Evolutionary conservation across 1,139 yeast species (phyloP), one percentile per base, ranked within the genome.

Genomic region (Yamadazyma taylorii): DNA sequence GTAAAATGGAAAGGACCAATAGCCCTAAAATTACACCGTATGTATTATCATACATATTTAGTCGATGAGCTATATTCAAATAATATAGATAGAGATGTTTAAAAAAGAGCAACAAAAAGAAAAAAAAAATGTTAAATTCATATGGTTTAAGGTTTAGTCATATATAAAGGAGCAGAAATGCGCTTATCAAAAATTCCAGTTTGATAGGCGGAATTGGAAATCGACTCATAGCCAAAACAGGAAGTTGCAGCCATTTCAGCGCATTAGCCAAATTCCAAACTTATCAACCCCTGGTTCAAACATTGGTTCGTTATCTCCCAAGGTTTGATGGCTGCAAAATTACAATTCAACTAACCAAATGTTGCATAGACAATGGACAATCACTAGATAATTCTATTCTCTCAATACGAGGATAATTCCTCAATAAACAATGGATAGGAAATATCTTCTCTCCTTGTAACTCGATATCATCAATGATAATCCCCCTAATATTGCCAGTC

Each of bases 391-490:
- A 53, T 34, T 61, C 63, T 5, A 66, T 48, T 25, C 60, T 52
- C 40, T 66, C 72, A 6, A 67, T 58, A 8, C 55, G 46, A 2
- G 72, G 71, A 36, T 60, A 62, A 42, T 61, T 66, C 29, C 62
- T 46, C 36, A 63, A 47, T 38, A 66, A 52, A 29, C 61, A 52
- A 33, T 55, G 58, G 36, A 66, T 52, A 1, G 70, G 61, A 33
- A 57, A 56, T 2, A 56, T 58, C 34, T 63, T 60, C 34, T 64
- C 71, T 0, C 71, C 73, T 2, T 50, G 43, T 22, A 66, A 49
- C 24, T 56, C 48, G 16, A 47, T 43, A 38, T 68, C 74, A 42
- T 68, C 71, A 31, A 68, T 59, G 36, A 60, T 63, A 5, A 54
- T 39, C 3, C 65, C 68, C 35, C 61, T 52, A 3, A 67, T 57